phyloP scores from a whole-genome alignment of 257 asterid genomes.

The Eucommia ulmoides region DNA sequence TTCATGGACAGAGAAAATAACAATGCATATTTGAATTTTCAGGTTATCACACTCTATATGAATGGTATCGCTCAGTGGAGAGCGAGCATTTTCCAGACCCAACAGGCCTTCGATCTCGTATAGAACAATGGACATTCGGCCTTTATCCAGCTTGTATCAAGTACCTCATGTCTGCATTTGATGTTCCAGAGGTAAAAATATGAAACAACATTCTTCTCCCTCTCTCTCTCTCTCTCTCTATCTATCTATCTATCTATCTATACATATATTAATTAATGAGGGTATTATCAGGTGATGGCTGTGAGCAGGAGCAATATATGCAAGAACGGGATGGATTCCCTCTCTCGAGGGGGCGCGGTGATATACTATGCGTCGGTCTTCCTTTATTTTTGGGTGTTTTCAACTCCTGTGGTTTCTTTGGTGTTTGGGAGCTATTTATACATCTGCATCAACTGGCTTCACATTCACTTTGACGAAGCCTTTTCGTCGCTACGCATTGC shows the following conservation, averaged over 20 bases:
- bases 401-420: slow-evolving; percentile 91
- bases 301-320: slow-evolving; percentile 78
- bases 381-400: slow-evolving; percentile 95
- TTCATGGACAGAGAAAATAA: no score
- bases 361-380: slow-evolving; percentile 92
- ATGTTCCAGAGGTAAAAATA: slow-evolving; percentile 75
- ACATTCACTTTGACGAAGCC: slow-evolving; percentile 94
- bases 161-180: slow-evolving; percentile 96
- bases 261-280: no score
- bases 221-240: no score
- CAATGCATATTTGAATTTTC: no score
- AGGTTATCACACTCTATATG: slow-evolving; percentile 90
- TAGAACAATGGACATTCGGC: slow-evolving; percentile 95
- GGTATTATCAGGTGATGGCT: slow-evolving; percentile 73
- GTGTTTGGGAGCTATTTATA: slow-evolving; percentile 95
- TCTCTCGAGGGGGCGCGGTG: slow-evolving; percentile 67
- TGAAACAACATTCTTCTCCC: no score
- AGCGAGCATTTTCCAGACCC: slow-evolving; percentile 98
- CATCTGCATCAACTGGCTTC: slow-evolving; percentile 93
- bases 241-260: no score
- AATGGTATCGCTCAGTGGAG: slow-evolving; percentile 87
- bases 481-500: slow-evolving; percentile 96
- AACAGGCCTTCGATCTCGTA: slow-evolving; percentile 86
- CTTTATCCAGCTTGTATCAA: slow-evolving; percentile 98
- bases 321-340: slow-evolving; percentile 76